Percentiles rank a stretch among this genome's conserved stretches.
Evolutionary conservation across 176 grass and related monocot species (phyloP).

Genomic region (Luzula sylvatica): DNA sequence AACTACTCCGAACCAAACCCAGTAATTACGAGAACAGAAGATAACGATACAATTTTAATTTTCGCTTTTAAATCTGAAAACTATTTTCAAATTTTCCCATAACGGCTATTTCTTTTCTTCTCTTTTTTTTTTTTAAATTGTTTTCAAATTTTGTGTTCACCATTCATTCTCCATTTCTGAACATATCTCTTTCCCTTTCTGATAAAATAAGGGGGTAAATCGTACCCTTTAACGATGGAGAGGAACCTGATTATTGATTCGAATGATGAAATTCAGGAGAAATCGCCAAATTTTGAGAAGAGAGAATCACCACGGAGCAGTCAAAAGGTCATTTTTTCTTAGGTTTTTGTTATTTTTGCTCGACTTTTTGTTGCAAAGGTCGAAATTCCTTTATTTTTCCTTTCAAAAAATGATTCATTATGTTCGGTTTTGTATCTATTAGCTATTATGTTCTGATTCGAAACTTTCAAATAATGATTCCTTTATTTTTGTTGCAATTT

Average conservation of each 20-base stretch:
- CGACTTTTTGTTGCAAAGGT: too few relatives aligned
- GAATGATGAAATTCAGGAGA: background rate
- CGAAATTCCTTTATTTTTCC: too few relatives aligned
- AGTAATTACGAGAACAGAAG: too few relatives aligned
- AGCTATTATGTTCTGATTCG: too few relatives aligned
- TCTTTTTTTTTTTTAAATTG: conserved; percentile 2
- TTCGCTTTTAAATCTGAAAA: too few relatives aligned
- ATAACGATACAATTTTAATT: too few relatives aligned
- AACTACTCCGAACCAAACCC: too few relatives aligned
- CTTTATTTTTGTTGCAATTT: too few relatives aligned
- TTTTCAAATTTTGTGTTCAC: background rate
- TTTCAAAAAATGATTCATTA: too few relatives aligned
- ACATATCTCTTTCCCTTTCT: background rate
- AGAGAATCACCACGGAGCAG: conserved; percentile 24
- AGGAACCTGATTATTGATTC: background rate
- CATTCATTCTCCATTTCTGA: conserved; percentile 7
- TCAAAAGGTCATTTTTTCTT: conserved; percentile 25
- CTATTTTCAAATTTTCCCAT: background rate
- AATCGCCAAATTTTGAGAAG: background rate
- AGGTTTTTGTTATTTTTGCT: background rate
- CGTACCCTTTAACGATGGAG: conserved; percentile 5
- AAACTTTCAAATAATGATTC: too few relatives aligned
- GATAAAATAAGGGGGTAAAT: background rate
- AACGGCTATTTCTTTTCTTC: conserved; percentile 29
- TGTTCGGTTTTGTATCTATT: too few relatives aligned